Evolutionary conservation across 352 stramenopile species (phyloP).

Genomic region (Pythium scleroteichum): DNA sequence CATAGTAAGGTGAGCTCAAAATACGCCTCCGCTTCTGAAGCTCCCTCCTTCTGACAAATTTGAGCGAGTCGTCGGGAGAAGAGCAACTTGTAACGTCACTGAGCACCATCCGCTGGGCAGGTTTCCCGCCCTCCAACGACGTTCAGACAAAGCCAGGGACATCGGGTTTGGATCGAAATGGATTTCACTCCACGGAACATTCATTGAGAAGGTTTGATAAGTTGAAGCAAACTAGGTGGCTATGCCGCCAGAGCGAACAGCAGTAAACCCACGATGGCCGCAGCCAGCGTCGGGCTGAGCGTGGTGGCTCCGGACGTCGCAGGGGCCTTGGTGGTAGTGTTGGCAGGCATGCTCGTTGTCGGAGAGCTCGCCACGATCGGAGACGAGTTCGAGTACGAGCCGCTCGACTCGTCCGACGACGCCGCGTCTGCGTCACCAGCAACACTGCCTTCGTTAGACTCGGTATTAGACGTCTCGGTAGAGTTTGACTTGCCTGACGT

Average conservation of each 20-base stretch:
- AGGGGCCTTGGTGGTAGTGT: not conserved
- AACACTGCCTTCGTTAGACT: not conserved
- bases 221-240: not conserved
- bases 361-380: not conserved
- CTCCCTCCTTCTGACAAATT: no score
- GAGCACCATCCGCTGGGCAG: not conserved
- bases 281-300: constrained; percentile 1
- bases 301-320: not conserved
- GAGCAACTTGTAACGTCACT: not conserved
- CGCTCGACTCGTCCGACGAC: no score
- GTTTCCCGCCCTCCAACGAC: not conserved
- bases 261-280: not conserved
- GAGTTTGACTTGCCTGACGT: not conserved
- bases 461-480: not conserved
- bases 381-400: not conserved
- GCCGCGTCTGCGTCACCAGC: not conserved
- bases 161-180: not conserved
- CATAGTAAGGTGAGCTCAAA: not conserved
- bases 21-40: no score
- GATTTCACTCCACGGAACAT: not conserved
- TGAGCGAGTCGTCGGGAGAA: not conserved
- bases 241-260: not conserved
- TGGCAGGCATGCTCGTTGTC: not conserved
- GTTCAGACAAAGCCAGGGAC: constrained; percentile 5
- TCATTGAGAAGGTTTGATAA: not conserved